phyloP scores from a whole-genome alignment of 495 filamentous ascomycete genomes.

The Penicillium paxilli region DNA sequence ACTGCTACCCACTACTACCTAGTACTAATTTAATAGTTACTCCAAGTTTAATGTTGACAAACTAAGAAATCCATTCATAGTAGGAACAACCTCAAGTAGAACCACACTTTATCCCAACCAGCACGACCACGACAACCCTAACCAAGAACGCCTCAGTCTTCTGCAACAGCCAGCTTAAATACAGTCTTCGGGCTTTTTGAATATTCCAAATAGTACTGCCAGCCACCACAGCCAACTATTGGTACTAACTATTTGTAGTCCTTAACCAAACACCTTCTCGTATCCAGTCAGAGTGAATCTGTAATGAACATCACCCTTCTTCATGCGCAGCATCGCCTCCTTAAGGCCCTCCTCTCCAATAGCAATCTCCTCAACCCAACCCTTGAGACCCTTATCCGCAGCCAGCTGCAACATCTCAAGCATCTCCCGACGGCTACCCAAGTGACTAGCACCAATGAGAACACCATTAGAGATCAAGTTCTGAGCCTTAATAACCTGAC shows the following conservation, averaged over 20 bases:
- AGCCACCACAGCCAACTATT: background rate
- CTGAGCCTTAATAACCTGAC: slow-evolving; percentile 73
- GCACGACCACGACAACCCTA: background rate
- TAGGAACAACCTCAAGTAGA: too few species aligned
- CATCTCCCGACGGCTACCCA: slow-evolving; percentile 80
- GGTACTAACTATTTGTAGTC: background rate
- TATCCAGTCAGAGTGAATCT: slow-evolving; percentile 65
- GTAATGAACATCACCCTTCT: slow-evolving; percentile 70
- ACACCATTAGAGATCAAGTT: slow-evolving; percentile 75
- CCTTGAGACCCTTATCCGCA: slow-evolving; percentile 75
- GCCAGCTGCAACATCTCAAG: slow-evolving; percentile 80
- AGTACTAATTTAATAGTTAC: too few species aligned
- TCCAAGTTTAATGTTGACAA: too few species aligned
- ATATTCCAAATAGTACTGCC: background rate
- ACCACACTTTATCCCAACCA: too few species aligned
- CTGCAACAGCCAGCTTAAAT: background rate
- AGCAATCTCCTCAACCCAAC: slow-evolving; percentile 76
- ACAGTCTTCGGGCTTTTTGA: too few species aligned
- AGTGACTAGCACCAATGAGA: slow-evolving; percentile 77
- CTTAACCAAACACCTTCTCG: slow-evolving; percentile 58
- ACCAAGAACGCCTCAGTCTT: background rate
- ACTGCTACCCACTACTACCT: too few species aligned
- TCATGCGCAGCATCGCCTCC: slow-evolving; percentile 64
- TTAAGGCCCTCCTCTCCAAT: slow-evolving; percentile 70
- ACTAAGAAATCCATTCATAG: too few species aligned